Conservation (phyloP, 208 protist species). For the Leishmania major region DNA sequence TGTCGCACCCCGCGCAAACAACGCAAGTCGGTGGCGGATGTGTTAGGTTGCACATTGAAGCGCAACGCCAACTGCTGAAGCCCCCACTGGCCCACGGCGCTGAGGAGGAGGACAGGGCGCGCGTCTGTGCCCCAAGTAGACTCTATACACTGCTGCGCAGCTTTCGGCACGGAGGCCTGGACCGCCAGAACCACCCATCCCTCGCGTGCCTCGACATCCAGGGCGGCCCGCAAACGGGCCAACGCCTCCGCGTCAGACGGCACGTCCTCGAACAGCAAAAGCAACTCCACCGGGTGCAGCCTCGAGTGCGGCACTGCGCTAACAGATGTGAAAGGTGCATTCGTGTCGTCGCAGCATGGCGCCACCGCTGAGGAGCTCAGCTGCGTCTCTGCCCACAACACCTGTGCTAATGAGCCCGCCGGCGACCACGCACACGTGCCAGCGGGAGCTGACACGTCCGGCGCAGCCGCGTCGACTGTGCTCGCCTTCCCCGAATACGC, state of each 20-base stretch:
- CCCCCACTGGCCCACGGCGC: constrained; percentile 48
- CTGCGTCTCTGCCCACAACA: constrained; percentile 8
- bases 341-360: constrained; percentile 5
- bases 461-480: background rate
- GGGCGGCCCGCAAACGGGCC: constrained; percentile 1
- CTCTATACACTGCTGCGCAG: constrained; percentile 36
- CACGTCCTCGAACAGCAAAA: constrained; percentile 50
- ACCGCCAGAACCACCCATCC: constrained; percentile 55
- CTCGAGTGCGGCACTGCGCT: constrained; percentile 15
- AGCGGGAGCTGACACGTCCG: constrained; percentile 9
- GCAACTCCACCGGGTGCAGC: constrained; percentile 28
- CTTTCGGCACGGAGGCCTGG: constrained; percentile 39
- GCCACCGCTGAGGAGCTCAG: constrained; percentile 8
- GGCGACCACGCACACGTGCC: constrained; percentile 37
- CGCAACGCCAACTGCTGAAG: constrained; percentile 57
- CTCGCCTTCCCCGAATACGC: background rate
- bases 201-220: constrained; percentile 2
- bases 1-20: constrained; percentile 24
- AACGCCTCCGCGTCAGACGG: constrained; percentile 18
- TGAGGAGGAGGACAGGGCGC: constrained; percentile 49
- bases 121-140: constrained; percentile 37
- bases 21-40: constrained; percentile 15
- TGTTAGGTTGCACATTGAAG: constrained; percentile 54
- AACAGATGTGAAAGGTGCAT: constrained; percentile 9
- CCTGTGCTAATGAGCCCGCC: background rate